Percentiles rank a stretch among this genome's conserved stretches.
Conservation (phyloP, 257 asterid species). For the Parsonsia alboflavescens region DNA sequence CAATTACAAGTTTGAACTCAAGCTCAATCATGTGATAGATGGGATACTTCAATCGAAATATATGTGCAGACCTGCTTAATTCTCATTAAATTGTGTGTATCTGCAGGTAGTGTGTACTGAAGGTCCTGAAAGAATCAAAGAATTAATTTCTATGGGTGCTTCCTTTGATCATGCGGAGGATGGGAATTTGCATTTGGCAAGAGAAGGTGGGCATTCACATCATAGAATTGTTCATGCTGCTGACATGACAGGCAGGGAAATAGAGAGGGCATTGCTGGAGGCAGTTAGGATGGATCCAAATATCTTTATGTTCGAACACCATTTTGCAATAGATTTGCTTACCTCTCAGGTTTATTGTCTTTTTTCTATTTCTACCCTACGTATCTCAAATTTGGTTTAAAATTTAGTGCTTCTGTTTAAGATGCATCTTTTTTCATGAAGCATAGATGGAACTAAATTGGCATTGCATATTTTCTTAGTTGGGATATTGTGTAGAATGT, state of each 20-base stretch:
- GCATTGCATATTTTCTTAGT: not conserved
- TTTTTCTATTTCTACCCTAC: not conserved
- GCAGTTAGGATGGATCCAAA: constrained; percentile 83
- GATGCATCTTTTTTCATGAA: constrained; percentile 1
- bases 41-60: not conserved
- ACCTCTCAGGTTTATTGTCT: constrained; percentile 62
- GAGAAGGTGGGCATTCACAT: constrained; percentile 99
- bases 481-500: not conserved
- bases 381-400: not conserved
- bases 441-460: not conserved
- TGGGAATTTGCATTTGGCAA: constrained; percentile 94
- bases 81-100: constrained; percentile 13
- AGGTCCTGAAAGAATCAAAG: constrained; percentile 95
- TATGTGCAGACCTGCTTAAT: not conserved
- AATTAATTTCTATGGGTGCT: constrained; percentile 99
- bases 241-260: constrained; percentile 97
- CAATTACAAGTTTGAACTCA: not conserved
- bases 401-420: not conserved
- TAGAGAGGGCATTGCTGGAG: constrained; percentile 87
- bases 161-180: constrained; percentile 98
- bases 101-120: constrained; percentile 94
- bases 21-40: not conserved
- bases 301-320: constrained; percentile 82
- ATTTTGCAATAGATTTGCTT: constrained; percentile 88
- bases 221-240: constrained; percentile 95